These are phyloP conservation scores for Aureobasidium vineae DNA, from an alignment of 2,329 filamentous ascomycete genomes.

Conservation along the genomic window DNA sequence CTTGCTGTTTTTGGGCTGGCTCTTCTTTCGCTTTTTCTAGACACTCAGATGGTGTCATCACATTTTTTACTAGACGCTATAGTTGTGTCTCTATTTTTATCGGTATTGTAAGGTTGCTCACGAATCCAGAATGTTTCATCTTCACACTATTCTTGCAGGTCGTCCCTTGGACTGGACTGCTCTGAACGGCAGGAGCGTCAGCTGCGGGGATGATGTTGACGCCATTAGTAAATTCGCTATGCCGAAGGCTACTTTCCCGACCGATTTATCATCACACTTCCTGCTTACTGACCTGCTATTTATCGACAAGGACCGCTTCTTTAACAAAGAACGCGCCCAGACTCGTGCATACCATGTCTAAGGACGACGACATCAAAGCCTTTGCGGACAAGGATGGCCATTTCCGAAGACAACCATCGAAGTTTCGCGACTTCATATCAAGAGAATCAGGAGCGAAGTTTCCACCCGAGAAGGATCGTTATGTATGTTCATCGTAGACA, in stretches of 20 bases:
- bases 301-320: not conserved
- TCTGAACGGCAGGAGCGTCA: not conserved
- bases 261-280: not conserved
- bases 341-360: not conserved
- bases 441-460: conserved; percentile 53
- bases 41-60: conserved; percentile 4
- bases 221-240: not conserved
- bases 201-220: conserved; percentile 7
- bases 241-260: not conserved
- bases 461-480: conserved; percentile 59
- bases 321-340: not conserved
- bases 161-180: not conserved
- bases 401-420: conserved; percentile 54
- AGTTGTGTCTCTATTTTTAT: conserved; percentile 10
- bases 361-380: not conserved
- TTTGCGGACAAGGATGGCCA: conserved; percentile 48
- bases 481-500: conserved; percentile 40
- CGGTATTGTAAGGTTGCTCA: conserved; percentile 2
- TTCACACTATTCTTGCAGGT: not conserved
- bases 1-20: conserved; percentile 7
- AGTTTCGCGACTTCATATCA: conserved; percentile 58
- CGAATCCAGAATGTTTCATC: not conserved
- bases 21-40: conserved; percentile 11
- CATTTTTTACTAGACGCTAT: conserved; percentile 5
- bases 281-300: not conserved